A percentile compares a stretch with the other conserved stretches of the same genome.
These are phyloP conservation scores for Microascus cirrosus DNA, from an alignment of 2,329 filamentous ascomycete species.

Conservation along the genomic window DNA sequence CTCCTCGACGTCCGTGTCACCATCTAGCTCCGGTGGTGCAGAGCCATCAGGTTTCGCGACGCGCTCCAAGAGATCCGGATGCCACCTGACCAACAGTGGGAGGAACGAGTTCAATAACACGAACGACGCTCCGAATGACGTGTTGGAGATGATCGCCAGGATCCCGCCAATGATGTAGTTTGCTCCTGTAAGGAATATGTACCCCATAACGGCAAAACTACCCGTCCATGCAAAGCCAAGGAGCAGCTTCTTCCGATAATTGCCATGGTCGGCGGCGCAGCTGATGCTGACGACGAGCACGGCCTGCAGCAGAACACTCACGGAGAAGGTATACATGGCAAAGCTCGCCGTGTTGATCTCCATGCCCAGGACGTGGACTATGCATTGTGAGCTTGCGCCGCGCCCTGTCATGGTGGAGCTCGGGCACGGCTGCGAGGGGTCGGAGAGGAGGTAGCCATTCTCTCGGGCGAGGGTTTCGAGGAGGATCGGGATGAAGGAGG, in stretches of 20 bases:
- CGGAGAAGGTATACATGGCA: constrained; percentile 95
- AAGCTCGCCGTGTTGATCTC: constrained; percentile 95
- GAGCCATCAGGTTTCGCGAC: constrained; percentile 8
- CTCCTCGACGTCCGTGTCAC: neutral
- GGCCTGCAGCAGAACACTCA: constrained; percentile 82
- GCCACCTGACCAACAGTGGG: constrained; percentile 79
- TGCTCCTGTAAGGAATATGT: constrained; percentile 64
- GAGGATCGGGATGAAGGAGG: constrained; percentile 90
- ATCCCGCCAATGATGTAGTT: constrained; percentile 74
- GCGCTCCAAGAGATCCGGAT: constrained; percentile 36
- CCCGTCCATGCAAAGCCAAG: constrained; percentile 77
- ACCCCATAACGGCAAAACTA: constrained; percentile 75
- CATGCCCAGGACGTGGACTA: constrained; percentile 69
- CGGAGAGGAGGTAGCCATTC: constrained; percentile 74
- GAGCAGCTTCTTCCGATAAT: constrained; percentile 79
- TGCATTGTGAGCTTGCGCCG: constrained; percentile 53
- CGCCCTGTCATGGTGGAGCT: constrained; percentile 41
- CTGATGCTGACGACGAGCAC: constrained; percentile 92
- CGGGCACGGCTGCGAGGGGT: constrained; percentile 65
- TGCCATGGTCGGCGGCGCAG: constrained; percentile 88
- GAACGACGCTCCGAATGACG: constrained; percentile 88
- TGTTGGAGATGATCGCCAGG: constrained; percentile 83
- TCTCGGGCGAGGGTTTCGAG: constrained; percentile 89
- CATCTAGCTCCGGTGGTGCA: constrained; percentile 10
- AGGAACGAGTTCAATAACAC: constrained; percentile 93